Conservation (phyloP, 2,329 filamentous ascomycete species). For the Madurella fahalii region DNA sequence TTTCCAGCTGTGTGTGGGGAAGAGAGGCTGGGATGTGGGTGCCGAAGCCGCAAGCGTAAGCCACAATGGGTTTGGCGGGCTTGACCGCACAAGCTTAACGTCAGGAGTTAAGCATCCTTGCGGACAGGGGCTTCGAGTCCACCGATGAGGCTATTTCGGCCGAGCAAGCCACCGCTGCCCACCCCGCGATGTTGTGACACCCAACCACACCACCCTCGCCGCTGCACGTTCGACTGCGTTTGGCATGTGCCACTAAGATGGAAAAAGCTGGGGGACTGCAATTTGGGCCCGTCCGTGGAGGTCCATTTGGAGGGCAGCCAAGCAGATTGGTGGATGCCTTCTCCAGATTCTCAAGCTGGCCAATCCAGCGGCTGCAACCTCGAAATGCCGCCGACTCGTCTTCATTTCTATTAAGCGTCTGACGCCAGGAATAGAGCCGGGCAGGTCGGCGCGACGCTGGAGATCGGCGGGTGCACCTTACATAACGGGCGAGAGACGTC, state of each 20-base stretch:
- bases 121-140: neutral
- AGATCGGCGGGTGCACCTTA: neutral
- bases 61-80: constrained; percentile 12
- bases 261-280: no score
- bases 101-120: neutral
- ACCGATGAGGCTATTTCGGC: constrained; percentile 14
- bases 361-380: constrained; percentile 15
- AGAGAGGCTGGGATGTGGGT: constrained; percentile 4
- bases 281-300: no score
- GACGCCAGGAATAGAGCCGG: neutral
- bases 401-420: no score
- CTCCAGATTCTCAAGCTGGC: constrained; percentile 1
- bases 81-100: constrained; percentile 8
- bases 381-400: neutral
- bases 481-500: neutral
- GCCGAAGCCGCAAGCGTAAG: constrained; percentile 10
- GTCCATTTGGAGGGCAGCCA: no score
- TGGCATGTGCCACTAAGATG: constrained; percentile 6
- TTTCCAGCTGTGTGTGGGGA: constrained; percentile 12
- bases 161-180: constrained; percentile 15
- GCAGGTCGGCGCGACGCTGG: neutral
- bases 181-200: constrained; percentile 3
- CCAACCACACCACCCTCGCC: constrained; percentile 3
- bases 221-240: constrained; percentile 6
- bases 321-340: neutral